Base-by-base conservation (phyloP, 805 yeast genomes). In the Grigorovia transvaalensis region DNA sequence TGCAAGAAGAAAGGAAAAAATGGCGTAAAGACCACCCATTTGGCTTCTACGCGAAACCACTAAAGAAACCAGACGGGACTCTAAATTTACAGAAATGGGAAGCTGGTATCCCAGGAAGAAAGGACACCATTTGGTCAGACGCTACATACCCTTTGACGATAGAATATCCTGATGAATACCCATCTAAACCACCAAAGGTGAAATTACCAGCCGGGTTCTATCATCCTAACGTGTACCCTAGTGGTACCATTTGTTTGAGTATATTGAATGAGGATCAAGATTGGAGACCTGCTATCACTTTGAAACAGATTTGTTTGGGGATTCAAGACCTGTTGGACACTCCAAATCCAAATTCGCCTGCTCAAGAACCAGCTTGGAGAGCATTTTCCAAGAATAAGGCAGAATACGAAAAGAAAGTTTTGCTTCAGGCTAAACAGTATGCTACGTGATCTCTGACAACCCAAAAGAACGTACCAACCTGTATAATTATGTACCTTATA, bases 21-120 rank as follows among this genome's bases (percentile, higher is more conserved):
- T 93, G 99, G 99, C 81, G 99, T 59, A 91, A 88, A 67, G 96
- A 89, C 67, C 99, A 93, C 66, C 99, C 99, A 0, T 93, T 90
- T 69, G 98, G 98, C 8, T 93, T 93, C 69, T 90, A 72, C 59
- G 99, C 99, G 42, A 87, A 88, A 63, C 99, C 99, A 13, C 64
- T 71, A 27, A 90, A 86, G 66, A 73, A 76, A n/a, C 62, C 73
- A 1, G 96, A 89, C 62, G 99, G 99, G 2, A 73, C 88, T 0
- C 73, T 93, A 56, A 89, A 93, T 67, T 74, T 93, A 56, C 85
- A 85, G 63, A 77, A 71, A 61, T 93, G 99, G 99, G 81, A 80
- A 15, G 95, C 96, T 17, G 98, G 98, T 27, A 85, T 93, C 51
- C 99, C 99, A 9, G 99, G 99, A 11, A 90, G 86, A 66, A 75